Base-by-base conservation (phyloP, 768 basidiomycete species). In the Mycena leptocephala region DNA sequence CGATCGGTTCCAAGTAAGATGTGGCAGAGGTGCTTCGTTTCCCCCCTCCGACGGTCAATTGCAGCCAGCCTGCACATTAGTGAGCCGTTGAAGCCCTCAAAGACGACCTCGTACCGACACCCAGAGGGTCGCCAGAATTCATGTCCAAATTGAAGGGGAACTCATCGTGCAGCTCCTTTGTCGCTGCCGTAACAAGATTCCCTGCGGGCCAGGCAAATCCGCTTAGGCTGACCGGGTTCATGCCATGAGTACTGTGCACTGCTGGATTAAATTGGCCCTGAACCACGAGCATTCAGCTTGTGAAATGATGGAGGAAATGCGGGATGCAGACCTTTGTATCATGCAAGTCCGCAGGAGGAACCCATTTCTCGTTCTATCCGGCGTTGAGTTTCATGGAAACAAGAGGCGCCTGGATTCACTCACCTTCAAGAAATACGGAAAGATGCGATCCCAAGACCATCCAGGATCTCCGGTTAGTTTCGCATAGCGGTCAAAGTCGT, bases 401-500 rank as follows among this genome's bases (percentile, higher is more conserved):
- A 51, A 56, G 8, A 30, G 55, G 14, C 26, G 55, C 0, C 26
- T 18, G 13, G 55, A 28, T 35, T 30, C n/a, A 37, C 33, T 2
- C 35, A 61, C 59, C 35, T 61, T 61, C 59, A 61, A 24, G 20
- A 61, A 61, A 61, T 61, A 61, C n/a, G 59, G 35, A 30, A 61
- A 61, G 22, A 61, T 61, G 35, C 28, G 59, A 35, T 61, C 13
- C 59, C 59, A 61, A 3, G 59, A 61, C 59, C 59, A 61, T 6
- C 59, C 59, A 1, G 59, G 22, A 37, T 61, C 59, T 8, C 59
- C 59, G n/a, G 59, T 61, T 10, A 61, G 5, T 35, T 61, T n/a
- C 11, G 59, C 59, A 61, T 61, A 61, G 59, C 59, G 59, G 35
- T 61, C 59, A 18, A 61, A 61, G 35, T 61, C 59, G 59, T 61